phyloP scores from a whole-genome alignment of 2,329 filamentous ascomycete genomes.

The Lachnellula cervina region DNA sequence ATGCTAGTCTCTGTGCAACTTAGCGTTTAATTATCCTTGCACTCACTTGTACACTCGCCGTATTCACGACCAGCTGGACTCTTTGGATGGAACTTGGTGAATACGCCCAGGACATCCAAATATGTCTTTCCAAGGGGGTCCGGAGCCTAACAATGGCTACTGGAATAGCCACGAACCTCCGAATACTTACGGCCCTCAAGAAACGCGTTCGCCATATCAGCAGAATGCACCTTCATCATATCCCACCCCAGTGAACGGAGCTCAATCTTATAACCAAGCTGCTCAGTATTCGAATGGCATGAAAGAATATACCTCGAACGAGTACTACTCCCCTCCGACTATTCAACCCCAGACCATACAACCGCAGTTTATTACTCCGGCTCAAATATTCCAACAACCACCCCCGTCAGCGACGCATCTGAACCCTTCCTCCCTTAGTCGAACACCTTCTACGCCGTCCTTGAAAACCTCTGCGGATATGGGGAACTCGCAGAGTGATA shows the following conservation, averaged over 20 bases:
- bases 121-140: constrained; percentile 28
- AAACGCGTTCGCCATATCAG: constrained; percentile 10
- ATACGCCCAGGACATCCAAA: background rate
- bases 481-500: constrained; percentile 1
- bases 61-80: no score
- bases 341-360: constrained; percentile 17
- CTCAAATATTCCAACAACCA: constrained; percentile 31
- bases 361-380: constrained; percentile 23
- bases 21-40: no score
- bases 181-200: constrained; percentile 12
- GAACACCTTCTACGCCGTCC: constrained; percentile 2
- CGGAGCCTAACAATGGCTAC: constrained; percentile 20
- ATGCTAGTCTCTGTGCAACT: no score
- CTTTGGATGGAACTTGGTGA: background rate
- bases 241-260: background rate
- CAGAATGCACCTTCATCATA: constrained; percentile 1
- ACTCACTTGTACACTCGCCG: no score
- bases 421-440: constrained; percentile 4
- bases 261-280: constrained; percentile 3
- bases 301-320: constrained; percentile 14
- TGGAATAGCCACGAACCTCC: constrained; percentile 21
- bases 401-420: constrained; percentile 6
- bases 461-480: constrained; percentile 8
- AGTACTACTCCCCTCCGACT: constrained; percentile 7
- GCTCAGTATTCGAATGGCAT: constrained; percentile 13